Conservation (phyloP, 768 basidiomycete genomes). For the Boletus coccyginus region DNA sequence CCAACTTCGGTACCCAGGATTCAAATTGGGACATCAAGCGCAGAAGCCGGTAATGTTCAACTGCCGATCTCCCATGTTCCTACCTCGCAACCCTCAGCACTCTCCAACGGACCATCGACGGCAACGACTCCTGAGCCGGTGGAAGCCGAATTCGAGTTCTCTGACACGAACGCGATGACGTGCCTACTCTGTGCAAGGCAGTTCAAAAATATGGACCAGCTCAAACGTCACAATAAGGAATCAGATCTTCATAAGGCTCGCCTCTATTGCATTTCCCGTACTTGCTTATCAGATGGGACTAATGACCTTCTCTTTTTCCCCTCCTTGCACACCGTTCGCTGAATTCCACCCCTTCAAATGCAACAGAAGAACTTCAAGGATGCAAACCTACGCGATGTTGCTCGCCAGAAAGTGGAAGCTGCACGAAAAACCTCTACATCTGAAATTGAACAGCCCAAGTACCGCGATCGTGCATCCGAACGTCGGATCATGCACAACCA, state of each 20-base stretch:
- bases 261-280: constrained; percentile 33
- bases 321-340: constrained; percentile 1
- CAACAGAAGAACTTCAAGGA: constrained; percentile 85
- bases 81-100: constrained; percentile 9
- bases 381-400: constrained; percentile 64
- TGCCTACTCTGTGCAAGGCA: constrained; percentile 92
- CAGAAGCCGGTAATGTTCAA: constrained; percentile 4
- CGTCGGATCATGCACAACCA: constrained; percentile 90
- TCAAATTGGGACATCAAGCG: constrained; percentile 4
- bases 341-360: constrained; percentile 2
- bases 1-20: constrained; percentile 25
- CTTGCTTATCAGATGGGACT: constrained; percentile 28
- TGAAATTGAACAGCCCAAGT: constrained; percentile 65
- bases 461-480: constrained; percentile 93
- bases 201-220: constrained; percentile 84
- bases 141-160: constrained; percentile 77
- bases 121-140: constrained; percentile 38
- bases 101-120: constrained; percentile 23
- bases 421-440: constrained; percentile 36
- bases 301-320: constrained; percentile 18
- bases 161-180: constrained; percentile 68
- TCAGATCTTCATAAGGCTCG: constrained; percentile 94
- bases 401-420: constrained; percentile 60
- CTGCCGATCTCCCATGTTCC: constrained; percentile 5
- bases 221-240: constrained; percentile 88